phyloP scores from a whole-genome alignment of 2,329 filamentous ascomycete species.

The Penicillium psychrosexuale region DNA sequence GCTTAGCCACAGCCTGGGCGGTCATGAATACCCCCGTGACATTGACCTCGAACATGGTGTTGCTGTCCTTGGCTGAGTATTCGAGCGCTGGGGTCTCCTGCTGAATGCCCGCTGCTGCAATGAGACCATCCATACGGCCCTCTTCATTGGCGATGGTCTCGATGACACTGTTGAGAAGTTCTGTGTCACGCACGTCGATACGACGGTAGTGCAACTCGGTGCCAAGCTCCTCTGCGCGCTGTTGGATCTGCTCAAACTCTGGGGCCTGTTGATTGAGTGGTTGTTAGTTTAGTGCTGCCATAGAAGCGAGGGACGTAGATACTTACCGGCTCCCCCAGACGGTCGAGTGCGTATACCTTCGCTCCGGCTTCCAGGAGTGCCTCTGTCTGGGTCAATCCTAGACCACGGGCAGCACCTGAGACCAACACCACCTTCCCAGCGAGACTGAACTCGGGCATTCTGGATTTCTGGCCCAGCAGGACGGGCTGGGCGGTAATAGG shows the following conservation, averaged over 20 bases:
- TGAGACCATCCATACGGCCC: conserved; percentile 73
- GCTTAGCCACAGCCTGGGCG: conserved; percentile 60
- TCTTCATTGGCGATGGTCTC: conserved; percentile 66
- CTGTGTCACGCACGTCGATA: conserved; percentile 74
- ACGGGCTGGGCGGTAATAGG: conserved; percentile 29
- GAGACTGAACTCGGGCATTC: conserved; percentile 72
- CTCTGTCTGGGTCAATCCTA: conserved; percentile 72
- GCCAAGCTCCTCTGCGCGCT: conserved; percentile 63
- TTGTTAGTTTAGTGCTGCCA: not conserved
- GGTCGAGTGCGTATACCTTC: conserved; percentile 49
- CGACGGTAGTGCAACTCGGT: conserved; percentile 70
- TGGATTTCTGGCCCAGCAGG: conserved; percentile 32
- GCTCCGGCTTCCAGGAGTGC: conserved; percentile 73
- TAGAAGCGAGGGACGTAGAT: not conserved
- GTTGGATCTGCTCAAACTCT: conserved; percentile 64
- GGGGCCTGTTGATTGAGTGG: conserved; percentile 34
- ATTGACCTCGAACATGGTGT: conserved; percentile 62
- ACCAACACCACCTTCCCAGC: conserved; percentile 67
- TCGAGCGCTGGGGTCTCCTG: conserved; percentile 81
- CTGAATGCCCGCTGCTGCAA: conserved; percentile 70
- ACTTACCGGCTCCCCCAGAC: conserved; percentile 40
- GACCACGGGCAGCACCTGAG: conserved; percentile 67
- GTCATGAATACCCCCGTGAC: conserved; percentile 63
- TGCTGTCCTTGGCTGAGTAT: conserved; percentile 62
- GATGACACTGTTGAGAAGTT: conserved; percentile 64